Evolutionary conservation across 805 yeast genomes (phyloP).

Genomic region (Candida nanaspora): DNA sequence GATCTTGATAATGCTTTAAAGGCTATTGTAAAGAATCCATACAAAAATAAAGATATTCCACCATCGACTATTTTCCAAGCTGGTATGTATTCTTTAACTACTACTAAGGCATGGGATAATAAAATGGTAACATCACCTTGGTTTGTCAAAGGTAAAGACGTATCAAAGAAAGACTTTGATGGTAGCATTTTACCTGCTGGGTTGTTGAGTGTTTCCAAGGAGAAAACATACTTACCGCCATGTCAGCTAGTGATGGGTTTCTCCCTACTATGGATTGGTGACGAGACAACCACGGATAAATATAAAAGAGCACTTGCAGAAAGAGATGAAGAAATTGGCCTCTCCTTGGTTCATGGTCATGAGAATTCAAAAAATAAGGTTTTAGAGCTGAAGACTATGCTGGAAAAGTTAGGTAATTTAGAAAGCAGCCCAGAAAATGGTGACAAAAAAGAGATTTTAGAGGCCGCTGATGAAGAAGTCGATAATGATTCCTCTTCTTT

Average conservation of each 20-base stretch:
- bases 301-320: conserved; percentile 20
- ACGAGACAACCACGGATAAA: conserved; percentile 37
- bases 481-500: conserved; percentile 3
- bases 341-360: conserved; percentile 20
- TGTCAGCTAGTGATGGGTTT: conserved; percentile 87
- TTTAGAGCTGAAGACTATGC: conserved; percentile 23
- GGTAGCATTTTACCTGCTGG: conserved; percentile 57
- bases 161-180: conserved; percentile 61
- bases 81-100: conserved; percentile 72
- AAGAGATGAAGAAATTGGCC: conserved; percentile 23
- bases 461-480: conserved; percentile 5
- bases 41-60: conserved; percentile 61
- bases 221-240: conserved; percentile 60
- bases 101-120: conserved; percentile 86
- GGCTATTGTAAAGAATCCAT: conserved; percentile 78
- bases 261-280: conserved; percentile 71
- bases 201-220: conserved; percentile 44
- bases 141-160: conserved; percentile 65
- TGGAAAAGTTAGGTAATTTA: conserved; percentile 17
- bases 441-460: conserved; percentile 2
- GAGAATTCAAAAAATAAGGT: conserved; percentile 17
- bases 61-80: conserved; percentile 89
- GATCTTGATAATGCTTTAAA: conserved; percentile 70
- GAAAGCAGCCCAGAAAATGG: conserved; percentile 5
- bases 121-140: conserved; percentile 79